Conservation (phyloP, 2,329 filamentous ascomycete species). For the Diaporthe sp. region DNA sequence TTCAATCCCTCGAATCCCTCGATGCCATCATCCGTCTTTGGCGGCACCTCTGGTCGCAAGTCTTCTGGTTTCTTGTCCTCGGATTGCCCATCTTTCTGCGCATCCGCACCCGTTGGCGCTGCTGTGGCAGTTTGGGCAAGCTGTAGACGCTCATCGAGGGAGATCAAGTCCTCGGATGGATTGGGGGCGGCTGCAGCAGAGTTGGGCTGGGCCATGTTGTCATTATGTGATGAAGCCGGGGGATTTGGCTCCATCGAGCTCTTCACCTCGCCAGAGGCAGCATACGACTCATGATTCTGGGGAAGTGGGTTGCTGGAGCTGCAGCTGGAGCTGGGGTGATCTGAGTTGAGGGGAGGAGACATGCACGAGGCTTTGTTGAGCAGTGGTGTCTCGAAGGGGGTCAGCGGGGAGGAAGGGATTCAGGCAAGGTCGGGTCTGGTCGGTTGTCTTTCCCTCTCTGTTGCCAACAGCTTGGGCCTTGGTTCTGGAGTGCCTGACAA, state of each 20-base stretch:
- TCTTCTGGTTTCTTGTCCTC: constrained; percentile 6
- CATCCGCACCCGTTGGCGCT: not conserved
- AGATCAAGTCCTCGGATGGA: constrained; percentile 37
- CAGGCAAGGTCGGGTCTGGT: not conserved
- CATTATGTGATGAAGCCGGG: constrained; percentile 33
- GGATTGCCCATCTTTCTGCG: constrained; percentile 14
- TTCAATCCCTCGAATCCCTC: constrained; percentile 53
- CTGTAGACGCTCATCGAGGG: constrained; percentile 14
- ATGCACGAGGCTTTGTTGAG: constrained; percentile 37
- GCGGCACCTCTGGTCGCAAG: constrained; percentile 16
- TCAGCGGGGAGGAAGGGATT: not conserved
- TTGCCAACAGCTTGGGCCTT: constrained; percentile 10
- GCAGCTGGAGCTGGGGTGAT: constrained; percentile 31
- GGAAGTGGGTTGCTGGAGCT: constrained; percentile 21
- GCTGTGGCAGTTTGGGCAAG: not conserved
- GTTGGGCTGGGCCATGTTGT: constrained; percentile 26
- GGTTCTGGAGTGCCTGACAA: constrained; percentile 21
- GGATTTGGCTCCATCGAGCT: constrained; percentile 40
- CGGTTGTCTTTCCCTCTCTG: constrained; percentile 5
- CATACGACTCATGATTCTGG: constrained; percentile 38
- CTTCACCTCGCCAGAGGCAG: constrained; percentile 38
- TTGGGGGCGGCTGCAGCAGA: constrained; percentile 22
- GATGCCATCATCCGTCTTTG: constrained; percentile 36
- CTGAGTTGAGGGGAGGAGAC: constrained; percentile 40
- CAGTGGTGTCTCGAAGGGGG: constrained; percentile 2